These are phyloP conservation scores for Pontederia crassipes DNA, from an alignment of 176 grass and related monocot genomes.

Conservation along the genomic window DNA sequence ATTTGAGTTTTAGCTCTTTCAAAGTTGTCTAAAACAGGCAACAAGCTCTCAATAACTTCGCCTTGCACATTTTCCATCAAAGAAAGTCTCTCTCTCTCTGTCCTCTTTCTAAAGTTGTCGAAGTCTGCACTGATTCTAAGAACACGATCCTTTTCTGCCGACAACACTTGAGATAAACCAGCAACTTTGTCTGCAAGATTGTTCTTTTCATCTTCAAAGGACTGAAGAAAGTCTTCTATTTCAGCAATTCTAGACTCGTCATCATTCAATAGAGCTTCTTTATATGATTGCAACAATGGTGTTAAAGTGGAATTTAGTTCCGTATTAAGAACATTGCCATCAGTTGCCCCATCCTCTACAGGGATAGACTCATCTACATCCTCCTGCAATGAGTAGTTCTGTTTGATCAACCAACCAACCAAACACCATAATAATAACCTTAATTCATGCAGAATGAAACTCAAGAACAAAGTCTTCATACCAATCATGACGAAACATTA, in stretches of 20 bases:
- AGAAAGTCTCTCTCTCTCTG: conserved; percentile 75
- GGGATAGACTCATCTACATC: conserved; percentile 43
- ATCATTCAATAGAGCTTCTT: conserved; percentile 58
- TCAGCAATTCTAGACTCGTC: conserved; percentile 46
- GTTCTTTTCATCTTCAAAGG: conserved; percentile 62
- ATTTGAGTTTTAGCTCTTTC: conserved; percentile 94
- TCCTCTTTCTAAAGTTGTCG: conserved; percentile 93
- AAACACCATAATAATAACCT: conserved; percentile 1
- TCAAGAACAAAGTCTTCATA: neutral
- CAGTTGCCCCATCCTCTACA: conserved; percentile 28
- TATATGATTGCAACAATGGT: conserved; percentile 45
- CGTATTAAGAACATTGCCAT: conserved; percentile 15
- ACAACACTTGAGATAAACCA: conserved; percentile 44
- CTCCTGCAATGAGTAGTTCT: conserved; percentile 27
- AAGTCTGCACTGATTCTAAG: conserved; percentile 87
- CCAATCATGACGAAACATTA: neutral
- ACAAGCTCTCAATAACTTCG: conserved; percentile 80
- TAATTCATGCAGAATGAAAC: conserved; percentile 6
- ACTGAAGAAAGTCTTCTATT: conserved; percentile 64
- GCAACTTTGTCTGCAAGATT: conserved; percentile 49
- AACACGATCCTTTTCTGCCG: conserved; percentile 59
- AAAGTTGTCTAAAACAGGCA: conserved; percentile 94
- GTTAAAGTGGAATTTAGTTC: conserved; percentile 49
- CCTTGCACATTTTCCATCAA: conserved; percentile 90
- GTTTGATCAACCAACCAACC: too few species aligned